Percentiles rank a stretch among this genome's conserved stretches.
Conservation (phyloP, 345 rosid genomes). For the Capsella bursapastoris region DNA sequence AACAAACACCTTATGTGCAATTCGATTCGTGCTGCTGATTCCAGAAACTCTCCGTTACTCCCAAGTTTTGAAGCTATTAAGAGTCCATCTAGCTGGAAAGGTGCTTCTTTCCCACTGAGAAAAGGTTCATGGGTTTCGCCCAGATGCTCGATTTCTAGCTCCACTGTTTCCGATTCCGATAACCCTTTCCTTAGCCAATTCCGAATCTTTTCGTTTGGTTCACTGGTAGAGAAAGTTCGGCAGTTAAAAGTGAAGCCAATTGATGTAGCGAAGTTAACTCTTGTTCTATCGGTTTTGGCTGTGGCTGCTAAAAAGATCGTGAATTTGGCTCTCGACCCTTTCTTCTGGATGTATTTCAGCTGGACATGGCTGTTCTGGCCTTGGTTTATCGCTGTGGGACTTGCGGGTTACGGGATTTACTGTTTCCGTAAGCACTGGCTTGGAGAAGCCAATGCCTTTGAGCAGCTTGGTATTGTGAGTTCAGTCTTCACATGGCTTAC, state of each 20-base stretch:
- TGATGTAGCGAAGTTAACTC: slow-evolving; percentile 60
- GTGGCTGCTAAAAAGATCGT: slow-evolving; percentile 65
- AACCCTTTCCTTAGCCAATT: slow-evolving; percentile 53
- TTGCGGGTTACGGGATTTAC: slow-evolving; percentile 64
- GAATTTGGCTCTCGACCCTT: slow-evolving; percentile 61
- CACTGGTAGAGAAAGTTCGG: slow-evolving; percentile 48
- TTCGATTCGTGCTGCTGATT: slow-evolving; percentile 28
- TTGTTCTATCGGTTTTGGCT: slow-evolving; percentile 55
- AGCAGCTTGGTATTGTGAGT: slow-evolving; percentile 79
- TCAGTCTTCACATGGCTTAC: slow-evolving; percentile 85
- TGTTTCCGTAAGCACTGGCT: slow-evolving; percentile 62
- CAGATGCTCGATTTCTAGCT: slow-evolving; percentile 60
- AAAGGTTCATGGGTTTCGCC: slow-evolving; percentile 45
- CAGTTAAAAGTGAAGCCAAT: slow-evolving; percentile 59
- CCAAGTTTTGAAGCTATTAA: slow-evolving; percentile 34
- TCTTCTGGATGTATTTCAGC: slow-evolving; percentile 94
- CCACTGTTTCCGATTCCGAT: slow-evolving; percentile 44
- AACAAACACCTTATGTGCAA: slow-evolving; percentile 58
- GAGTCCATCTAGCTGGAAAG: slow-evolving; percentile 31
- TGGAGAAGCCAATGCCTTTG: slow-evolving; percentile 68
- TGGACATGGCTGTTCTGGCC: slow-evolving; percentile 98
- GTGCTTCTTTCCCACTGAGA: slow-evolving; percentile 31
- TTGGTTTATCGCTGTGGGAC: slow-evolving; percentile 67
- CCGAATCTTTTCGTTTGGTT: slow-evolving; percentile 48
- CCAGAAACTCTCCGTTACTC: slow-evolving; percentile 25